These are phyloP conservation scores for Cutaneotrichosporon arboriforme DNA, from an alignment of 1,284 basidiomycete species.

Conservation along the genomic window DNA sequence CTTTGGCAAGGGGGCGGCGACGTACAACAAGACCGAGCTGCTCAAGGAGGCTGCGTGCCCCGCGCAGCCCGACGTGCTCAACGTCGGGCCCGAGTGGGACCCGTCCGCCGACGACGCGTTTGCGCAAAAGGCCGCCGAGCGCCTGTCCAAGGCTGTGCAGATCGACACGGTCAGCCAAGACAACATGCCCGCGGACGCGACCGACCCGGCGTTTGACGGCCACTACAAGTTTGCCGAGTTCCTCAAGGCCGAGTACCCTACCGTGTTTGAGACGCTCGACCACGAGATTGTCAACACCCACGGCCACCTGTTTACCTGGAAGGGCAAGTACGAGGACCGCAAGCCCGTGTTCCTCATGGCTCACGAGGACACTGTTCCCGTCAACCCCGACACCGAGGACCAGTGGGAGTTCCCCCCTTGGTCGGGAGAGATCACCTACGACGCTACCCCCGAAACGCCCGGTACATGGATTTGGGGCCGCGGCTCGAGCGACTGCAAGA, in stretches of 20 bases:
- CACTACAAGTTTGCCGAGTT: conserved; percentile 44
- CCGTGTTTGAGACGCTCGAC: conserved; percentile 35
- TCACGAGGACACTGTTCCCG: conserved; percentile 53
- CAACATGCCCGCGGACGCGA: conserved; percentile 33
- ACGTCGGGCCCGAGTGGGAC: conserved; percentile 38
- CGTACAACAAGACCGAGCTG: not conserved
- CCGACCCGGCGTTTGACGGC: conserved; percentile 43
- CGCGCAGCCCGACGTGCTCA: conserved; percentile 29
- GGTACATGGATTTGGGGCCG: conserved; percentile 54
- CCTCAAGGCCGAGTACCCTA: conserved; percentile 46
- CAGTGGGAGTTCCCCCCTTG: conserved; percentile 54
- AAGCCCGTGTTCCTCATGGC: conserved; percentile 51
- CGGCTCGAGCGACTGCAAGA: conserved; percentile 51
- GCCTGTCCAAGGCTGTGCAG: conserved; percentile 43
- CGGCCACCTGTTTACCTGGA: conserved; percentile 50
- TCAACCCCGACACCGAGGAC: conserved; percentile 49
- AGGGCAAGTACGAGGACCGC: conserved; percentile 44
- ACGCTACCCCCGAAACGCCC: conserved; percentile 25
- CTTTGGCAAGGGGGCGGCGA: not conserved
- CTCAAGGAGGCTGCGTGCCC: conserved; percentile 25
- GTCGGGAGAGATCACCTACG: conserved; percentile 48
- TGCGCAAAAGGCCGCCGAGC: conserved; percentile 31
- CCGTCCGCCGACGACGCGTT: conserved; percentile 33
- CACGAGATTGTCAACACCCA: conserved; percentile 49
- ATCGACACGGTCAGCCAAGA: conserved; percentile 49